Base-by-base conservation (phyloP, 2,329 filamentous ascomycete species). In the Penicillium sp. region DNA sequence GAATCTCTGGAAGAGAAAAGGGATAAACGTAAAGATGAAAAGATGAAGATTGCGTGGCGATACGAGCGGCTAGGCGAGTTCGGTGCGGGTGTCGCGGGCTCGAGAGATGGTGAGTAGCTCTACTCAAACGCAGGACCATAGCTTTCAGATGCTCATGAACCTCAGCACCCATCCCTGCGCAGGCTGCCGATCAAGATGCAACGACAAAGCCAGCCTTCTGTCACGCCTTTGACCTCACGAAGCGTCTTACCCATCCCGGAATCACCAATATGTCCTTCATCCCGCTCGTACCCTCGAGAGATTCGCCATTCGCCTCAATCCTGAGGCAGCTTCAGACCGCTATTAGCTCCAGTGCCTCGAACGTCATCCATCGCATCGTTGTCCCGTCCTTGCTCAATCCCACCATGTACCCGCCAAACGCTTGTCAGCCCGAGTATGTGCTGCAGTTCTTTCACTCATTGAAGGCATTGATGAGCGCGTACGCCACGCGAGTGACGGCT, bases 11-110 rank as follows among this genome's bases (percentile, higher is more conserved):
- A 81, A 37, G 76, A 79, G 45, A 78, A 76, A 57, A 61, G 64
- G 10, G 73, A 71, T 43, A 71, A 70, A 69, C 70, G 74, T 75
- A 78, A 74, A 65, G 82, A 83, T 14, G 90, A 94, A 63, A 93
- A 89, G 76, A 98, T 99, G 95, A 98, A 96, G 80, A 99, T 99
- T 80, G 95, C 95, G 3, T 99, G 95, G 95, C 85, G 95, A 75
- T 99, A 99, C 78, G 93, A 98, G 76, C 85, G 87, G 37, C 77
- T 98, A 55, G 90, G 90, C 15, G 89, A 90, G 65, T 88, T 88
- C 67, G 87, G 87, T 43, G 83, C 82, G 60, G 78, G 82, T 54
- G 75, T 78, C 60, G 73, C 80, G 62, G 80, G 80, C 61, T 80
- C 78, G 69, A 84, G 86, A 88, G 87, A 59, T 63, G 60, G 89